Percentiles rank a stretch among this genome's conserved stretches.
Conservation (phyloP, 2,329 filamentous ascomycete species). For the Atkinsonella texensis region DNA sequence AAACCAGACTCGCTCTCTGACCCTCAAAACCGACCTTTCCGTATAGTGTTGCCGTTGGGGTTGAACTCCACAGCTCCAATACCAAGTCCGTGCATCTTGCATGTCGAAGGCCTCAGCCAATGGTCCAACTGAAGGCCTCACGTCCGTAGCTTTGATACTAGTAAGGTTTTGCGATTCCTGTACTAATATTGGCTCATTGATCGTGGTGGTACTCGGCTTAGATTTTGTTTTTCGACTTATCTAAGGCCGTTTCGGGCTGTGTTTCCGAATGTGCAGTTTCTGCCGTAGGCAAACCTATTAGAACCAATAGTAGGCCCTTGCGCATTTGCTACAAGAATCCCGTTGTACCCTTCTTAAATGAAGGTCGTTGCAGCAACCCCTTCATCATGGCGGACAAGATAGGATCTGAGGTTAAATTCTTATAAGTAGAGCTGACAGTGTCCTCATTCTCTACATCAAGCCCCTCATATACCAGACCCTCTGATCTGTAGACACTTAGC, state of each 20-base stretch:
- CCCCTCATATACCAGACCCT: neutral
- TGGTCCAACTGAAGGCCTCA: slow-evolving; percentile 33
- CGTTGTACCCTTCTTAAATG: neutral
- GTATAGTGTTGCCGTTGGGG: slow-evolving; percentile 28
- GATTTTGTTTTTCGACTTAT: neutral
- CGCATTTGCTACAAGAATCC: neutral
- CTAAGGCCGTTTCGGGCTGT: neutral
- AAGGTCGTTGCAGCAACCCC: neutral
- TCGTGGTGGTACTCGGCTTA: neutral
- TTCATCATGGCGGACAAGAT: neutral
- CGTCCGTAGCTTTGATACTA: slow-evolving; percentile 31
- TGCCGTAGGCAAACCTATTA: neutral
- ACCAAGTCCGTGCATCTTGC: slow-evolving; percentile 30
- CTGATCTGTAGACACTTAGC: neutral
- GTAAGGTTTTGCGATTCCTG: slow-evolving; percentile 22
- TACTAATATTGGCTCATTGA: slow-evolving; percentile 17
- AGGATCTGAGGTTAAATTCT: neutral
- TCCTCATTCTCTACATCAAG: neutral
- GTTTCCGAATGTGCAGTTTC: neutral
- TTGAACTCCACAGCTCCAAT: slow-evolving; percentile 31
- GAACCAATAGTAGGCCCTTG: neutral
- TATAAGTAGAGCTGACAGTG: neutral
- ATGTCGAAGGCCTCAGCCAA: slow-evolving; percentile 33
- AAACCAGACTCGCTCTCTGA: slow-evolving; percentile 29
- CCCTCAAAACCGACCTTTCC: slow-evolving; percentile 30